Percentiles rank a stretch among this genome's conserved stretches.
These are phyloP conservation scores for Microdochium nivale DNA, from an alignment of 2,329 filamentous ascomycete species.

Conservation along the genomic window DNA sequence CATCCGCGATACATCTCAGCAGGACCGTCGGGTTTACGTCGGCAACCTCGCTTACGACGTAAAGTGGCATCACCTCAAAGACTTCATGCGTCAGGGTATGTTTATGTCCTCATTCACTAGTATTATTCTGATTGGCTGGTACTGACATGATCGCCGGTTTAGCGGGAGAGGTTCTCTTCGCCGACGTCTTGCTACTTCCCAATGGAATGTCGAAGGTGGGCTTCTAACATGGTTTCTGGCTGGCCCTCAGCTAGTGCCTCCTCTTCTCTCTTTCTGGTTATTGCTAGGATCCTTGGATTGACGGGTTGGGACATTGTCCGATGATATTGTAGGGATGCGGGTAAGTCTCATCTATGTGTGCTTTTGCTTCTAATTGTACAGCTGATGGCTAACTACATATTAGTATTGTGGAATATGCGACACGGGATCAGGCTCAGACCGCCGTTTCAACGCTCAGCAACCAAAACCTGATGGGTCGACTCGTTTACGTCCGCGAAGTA, in stretches of 20 bases:
- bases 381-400: slow-evolving; percentile 20
- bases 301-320: slow-evolving; percentile 92
- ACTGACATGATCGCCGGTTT: slow-evolving; percentile 11
- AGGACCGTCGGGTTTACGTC: slow-evolving; percentile 98
- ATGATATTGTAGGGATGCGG: slow-evolving; percentile 98
- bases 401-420: slow-evolving; percentile 99
- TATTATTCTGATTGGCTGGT: slow-evolving; percentile 27
- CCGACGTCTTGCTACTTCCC: slow-evolving; percentile 97
- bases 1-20: slow-evolving; percentile 89
- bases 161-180: slow-evolving; percentile 99
- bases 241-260: slow-evolving; percentile 64
- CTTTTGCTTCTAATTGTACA: neutral
- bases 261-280: slow-evolving; percentile 46
- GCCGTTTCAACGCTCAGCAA: slow-evolving; percentile 98
- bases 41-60: slow-evolving; percentile 99
- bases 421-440: slow-evolving; percentile 96
- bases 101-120: slow-evolving; percentile 14
- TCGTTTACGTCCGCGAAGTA: slow-evolving; percentile 98
- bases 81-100: slow-evolving; percentile 99
- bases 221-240: slow-evolving; percentile 82
- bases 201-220: slow-evolving; percentile 99
- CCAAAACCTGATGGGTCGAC: slow-evolving; percentile 95
- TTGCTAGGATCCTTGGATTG: slow-evolving; percentile 96
- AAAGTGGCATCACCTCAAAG: slow-evolving; percentile 99
- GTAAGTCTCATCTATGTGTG: slow-evolving; percentile 49